Evolutionary conservation across 768 basidiomycete species (phyloP), one percentile per base, ranked within the genome.

Genomic region (Tricholoma furcatifolium): DNA sequence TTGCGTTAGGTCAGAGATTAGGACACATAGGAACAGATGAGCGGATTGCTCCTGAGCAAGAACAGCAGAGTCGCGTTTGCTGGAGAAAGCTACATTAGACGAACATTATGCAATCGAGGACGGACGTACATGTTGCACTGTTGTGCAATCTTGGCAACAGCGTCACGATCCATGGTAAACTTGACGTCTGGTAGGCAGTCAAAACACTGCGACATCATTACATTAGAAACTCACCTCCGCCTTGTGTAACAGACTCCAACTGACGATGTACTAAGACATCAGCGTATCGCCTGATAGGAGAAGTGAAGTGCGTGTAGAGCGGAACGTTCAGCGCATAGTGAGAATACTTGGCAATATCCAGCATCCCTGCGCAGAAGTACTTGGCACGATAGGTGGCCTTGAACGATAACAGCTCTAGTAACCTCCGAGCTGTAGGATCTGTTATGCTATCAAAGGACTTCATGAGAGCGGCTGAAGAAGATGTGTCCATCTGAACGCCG

Each of bases 331-430:
- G 75, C 0, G 95, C 87, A 67, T 92, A 98, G 70, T 99, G 97
- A 27, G 83, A 74, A 65, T 98, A 99, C 74, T 98, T 98, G 38
- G 94, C 93, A 63, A 99, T 99, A 70, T 99, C 97, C 61, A 99
- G 77, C 96, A 98, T 98, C 57, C 97, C 97, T 21, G 94, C 83
- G 66, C 97, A 99, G 85, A 98, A 98, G 72, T 99, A 99, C 70
- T 94, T 95, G 60, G 97, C 93, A 47, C 87, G 82, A 54, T 93
- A 89, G 55, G 94, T 98, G n/a, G 93, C 88, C 70, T 97, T 97
- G 67, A 82, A 85, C 14, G 86, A 84, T 38, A 98, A 76, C 31
- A 97, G 66, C 68, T 94, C 86, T 9, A 99, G 74, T n/a, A 94
- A 78, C 45, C 81, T 73, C 51, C 85, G 86, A 52, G 87, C 87